Percentiles rank a stretch among this genome's conserved stretches.
phyloP scores from a whole-genome alignment of 2,329 filamentous ascomycete species.

The Ceratocystis huliohia region DNA sequence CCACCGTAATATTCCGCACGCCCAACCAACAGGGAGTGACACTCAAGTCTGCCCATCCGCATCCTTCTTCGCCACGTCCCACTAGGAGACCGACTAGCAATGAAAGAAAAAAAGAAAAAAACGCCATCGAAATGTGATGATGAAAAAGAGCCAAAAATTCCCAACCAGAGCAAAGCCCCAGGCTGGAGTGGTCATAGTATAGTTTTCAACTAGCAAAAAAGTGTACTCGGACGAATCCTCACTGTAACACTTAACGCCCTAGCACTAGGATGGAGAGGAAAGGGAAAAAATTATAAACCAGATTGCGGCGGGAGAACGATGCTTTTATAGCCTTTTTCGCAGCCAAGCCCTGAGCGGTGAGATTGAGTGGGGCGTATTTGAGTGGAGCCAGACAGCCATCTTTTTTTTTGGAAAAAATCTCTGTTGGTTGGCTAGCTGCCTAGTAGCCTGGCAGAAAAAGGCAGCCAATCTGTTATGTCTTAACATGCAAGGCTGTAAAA shows the following conservation, averaged over 20 bases:
- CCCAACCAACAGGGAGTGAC: too few relatives aligned
- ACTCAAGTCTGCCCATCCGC: too few relatives aligned
- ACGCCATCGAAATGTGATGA: conserved; percentile 23
- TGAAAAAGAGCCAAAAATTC: conserved; percentile 53
- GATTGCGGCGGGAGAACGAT: conserved; percentile 8
- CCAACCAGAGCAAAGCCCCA: conserved; percentile 53
- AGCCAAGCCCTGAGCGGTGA: conserved; percentile 16
- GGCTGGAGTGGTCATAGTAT: conserved; percentile 54
- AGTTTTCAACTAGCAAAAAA: conserved; percentile 83
- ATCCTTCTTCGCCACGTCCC: conserved; percentile 33
- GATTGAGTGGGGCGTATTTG: background rate
- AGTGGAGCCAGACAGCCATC: conserved; percentile 5
- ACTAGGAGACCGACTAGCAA: conserved; percentile 29
- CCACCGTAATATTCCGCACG: too few relatives aligned
- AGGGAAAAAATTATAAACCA: conserved; percentile 31
- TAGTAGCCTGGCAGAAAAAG: background rate
- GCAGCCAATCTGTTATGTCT: too few relatives aligned
- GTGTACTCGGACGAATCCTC: conserved; percentile 63
- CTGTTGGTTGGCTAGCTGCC: background rate
- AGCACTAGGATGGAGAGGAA: conserved; percentile 48
- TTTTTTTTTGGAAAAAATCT: background rate
- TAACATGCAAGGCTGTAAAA: too few relatives aligned
- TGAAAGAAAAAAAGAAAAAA: conserved; percentile 30
- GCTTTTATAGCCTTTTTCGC: conserved; percentile 28
- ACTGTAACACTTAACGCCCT: conserved; percentile 68